These are phyloP conservation scores for Fraxinus dipetala DNA, from an alignment of 305 asterid species.

Conservation along the genomic window DNA sequence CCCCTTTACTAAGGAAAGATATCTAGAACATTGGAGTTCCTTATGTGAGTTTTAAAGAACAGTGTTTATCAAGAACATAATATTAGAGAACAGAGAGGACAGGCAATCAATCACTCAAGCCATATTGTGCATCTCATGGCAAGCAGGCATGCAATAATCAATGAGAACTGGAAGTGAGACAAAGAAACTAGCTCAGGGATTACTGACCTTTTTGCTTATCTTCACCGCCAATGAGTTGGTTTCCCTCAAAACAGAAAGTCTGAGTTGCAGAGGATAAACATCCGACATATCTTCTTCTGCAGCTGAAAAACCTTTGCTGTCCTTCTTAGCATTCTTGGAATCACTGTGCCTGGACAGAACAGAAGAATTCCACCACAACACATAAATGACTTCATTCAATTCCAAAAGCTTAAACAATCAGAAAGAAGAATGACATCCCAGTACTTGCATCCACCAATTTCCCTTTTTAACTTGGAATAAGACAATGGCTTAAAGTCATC, in stretches of 20 bases:
- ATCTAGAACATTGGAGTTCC: neutral
- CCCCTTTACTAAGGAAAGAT: neutral
- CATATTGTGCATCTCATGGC: constrained; percentile 5
- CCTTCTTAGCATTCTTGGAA: constrained; percentile 57
- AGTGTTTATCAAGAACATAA: neutral
- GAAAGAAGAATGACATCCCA: neutral
- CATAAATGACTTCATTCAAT: constrained; percentile 22
- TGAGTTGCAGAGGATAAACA: constrained; percentile 84
- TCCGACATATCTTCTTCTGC: constrained; percentile 87
- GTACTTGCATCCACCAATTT: constrained; percentile 20
- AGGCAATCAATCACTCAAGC: constrained; percentile 7
- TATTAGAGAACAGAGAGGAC: neutral
- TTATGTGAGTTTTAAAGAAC: neutral
- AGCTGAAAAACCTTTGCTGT: constrained; percentile 50
- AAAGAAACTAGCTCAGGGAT: constrained; percentile 15
- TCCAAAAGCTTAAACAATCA: constrained; percentile 5
- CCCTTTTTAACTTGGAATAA: constrained; percentile 10
- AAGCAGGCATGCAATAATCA: constrained; percentile 15
- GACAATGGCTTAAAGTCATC: neutral
- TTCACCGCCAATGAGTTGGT: constrained; percentile 61
- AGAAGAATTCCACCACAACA: constrained; percentile 7
- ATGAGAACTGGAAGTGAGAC: constrained; percentile 9
- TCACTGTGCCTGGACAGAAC: constrained; percentile 72
- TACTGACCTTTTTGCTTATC: constrained; percentile 81
- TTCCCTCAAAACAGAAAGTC: constrained; percentile 72